These are phyloP conservation scores for Magnaporthales sp. DNA, from an alignment of 2,329 filamentous ascomycete genomes.

Conservation along the genomic window DNA sequence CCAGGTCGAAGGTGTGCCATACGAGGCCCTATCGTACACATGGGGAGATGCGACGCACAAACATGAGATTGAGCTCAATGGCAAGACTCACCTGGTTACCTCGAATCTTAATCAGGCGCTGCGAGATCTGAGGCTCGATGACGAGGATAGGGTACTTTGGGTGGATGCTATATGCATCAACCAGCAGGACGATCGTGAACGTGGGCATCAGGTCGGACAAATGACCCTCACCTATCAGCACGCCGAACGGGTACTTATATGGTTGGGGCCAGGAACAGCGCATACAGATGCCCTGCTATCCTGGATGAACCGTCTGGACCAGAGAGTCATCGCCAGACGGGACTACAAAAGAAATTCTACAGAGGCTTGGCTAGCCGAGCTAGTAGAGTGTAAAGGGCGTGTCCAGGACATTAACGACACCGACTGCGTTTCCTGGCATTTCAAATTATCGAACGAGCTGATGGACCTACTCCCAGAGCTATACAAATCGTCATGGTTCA, in stretches of 20 bases:
- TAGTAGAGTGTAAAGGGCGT: not conserved
- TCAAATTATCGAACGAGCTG: not conserved
- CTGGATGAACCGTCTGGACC: not conserved
- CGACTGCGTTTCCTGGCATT: not conserved
- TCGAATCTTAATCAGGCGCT: not conserved
- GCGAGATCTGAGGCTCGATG: not conserved
- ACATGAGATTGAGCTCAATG: not conserved
- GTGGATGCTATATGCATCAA: constrained; percentile 1
- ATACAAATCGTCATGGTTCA: not conserved
- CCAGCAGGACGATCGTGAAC: not conserved
- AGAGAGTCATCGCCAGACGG: not conserved
- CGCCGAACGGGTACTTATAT: not conserved
- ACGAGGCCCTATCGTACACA: constrained; percentile 13
- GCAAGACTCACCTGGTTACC: not conserved
- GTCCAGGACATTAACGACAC: not conserved
- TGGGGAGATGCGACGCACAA: constrained; percentile 8
- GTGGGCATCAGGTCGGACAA: not conserved
- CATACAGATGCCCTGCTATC: not conserved
- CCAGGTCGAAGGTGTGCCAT: constrained; percentile 6
- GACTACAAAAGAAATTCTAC: not conserved
- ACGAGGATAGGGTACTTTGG: not conserved
- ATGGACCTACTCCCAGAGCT: not conserved
- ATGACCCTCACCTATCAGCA: not conserved
- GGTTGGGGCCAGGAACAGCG: not conserved
- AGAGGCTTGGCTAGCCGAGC: not conserved